These are phyloP conservation scores for Fusarium pseudograminearum DNA, from an alignment of 2,329 filamentous ascomycete species.

Conservation along the genomic window DNA sequence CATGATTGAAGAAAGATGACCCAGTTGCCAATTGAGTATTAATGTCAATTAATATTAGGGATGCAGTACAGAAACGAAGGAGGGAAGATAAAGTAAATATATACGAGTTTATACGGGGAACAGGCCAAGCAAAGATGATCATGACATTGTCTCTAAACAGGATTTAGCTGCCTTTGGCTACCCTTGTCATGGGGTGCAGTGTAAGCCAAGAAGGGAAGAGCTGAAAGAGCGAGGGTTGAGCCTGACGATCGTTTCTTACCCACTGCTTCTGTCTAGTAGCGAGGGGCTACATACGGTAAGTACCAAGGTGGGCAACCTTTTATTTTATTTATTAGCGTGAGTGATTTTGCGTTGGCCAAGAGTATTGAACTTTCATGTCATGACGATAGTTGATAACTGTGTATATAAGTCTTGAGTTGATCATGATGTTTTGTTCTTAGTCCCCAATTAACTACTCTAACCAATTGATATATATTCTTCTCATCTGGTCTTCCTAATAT, in stretches of 20 bases:
- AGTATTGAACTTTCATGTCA: conserved; percentile 2
- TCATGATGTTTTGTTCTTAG: neutral
- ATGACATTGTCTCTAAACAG: conserved; percentile 37
- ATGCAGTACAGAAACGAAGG: neutral
- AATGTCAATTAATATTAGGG: neutral
- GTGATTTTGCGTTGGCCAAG: conserved; percentile 15
- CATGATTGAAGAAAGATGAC: conserved; percentile 44
- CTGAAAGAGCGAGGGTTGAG: conserved; percentile 14
- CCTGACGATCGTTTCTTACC: conserved; percentile 28
- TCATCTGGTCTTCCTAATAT: neutral
- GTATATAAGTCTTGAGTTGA: neutral
- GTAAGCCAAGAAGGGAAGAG: conserved; percentile 35
- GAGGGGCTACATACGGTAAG: neutral
- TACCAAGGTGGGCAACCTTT: neutral
- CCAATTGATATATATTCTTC: neutral
- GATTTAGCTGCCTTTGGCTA: conserved; percentile 4
- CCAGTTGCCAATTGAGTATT: conserved; percentile 10
- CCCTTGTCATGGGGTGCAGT: conserved; percentile 10
- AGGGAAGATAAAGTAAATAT: conserved; percentile 16
- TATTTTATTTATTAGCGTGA: neutral
- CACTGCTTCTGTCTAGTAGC: neutral
- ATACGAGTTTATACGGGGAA: conserved; percentile 13
- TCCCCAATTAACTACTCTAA: neutral
- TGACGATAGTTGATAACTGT: conserved; percentile 16
- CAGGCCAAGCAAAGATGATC: conserved; percentile 27